These are phyloP conservation scores for Ensete ventricosum DNA, from an alignment of 176 grass and related monocot genomes.

Conservation along the genomic window DNA sequence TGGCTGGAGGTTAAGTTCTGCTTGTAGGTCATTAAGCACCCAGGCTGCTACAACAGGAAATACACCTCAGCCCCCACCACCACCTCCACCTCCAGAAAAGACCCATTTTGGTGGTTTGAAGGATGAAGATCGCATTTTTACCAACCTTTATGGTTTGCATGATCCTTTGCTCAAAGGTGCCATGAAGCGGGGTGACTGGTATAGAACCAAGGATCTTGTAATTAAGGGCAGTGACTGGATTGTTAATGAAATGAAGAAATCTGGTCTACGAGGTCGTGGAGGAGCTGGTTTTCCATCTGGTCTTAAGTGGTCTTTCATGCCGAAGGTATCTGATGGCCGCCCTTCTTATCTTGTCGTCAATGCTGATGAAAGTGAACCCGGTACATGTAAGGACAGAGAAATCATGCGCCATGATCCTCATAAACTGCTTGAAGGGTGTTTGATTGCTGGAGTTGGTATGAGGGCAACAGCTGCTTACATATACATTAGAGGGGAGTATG, in stretches of 20 bases:
- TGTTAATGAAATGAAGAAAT: conserved; percentile 44
- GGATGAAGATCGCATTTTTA: too few relatives aligned
- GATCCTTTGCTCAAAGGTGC: too few relatives aligned
- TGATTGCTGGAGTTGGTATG: conserved; percentile 90
- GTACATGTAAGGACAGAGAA: conserved; percentile 92
- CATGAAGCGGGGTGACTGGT: too few relatives aligned
- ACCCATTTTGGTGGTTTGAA: too few relatives aligned
- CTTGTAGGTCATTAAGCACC: too few relatives aligned
- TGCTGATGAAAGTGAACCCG: conserved; percentile 93
- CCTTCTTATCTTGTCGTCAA: conserved; percentile 91
- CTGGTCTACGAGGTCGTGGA: conserved; percentile 78
- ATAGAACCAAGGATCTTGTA: too few relatives aligned
- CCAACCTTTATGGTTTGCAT: too few relatives aligned
- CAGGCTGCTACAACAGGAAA: too few relatives aligned
- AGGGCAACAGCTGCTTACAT: conserved; percentile 84
- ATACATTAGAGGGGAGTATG: conserved; percentile 89
- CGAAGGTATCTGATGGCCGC: conserved; percentile 74
- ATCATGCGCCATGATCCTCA: conserved; percentile 87
- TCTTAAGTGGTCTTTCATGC: conserved; percentile 96
- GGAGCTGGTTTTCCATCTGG: conserved; percentile 87
- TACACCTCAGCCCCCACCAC: too few relatives aligned
- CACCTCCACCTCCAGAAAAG: too few relatives aligned
- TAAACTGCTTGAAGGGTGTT: conserved; percentile 88
- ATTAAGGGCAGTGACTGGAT: too few relatives aligned
- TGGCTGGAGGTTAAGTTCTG: too few relatives aligned